phyloP scores from a whole-genome alignment of 2,329 filamentous ascomycete species.

The Penicillium occitanis region DNA sequence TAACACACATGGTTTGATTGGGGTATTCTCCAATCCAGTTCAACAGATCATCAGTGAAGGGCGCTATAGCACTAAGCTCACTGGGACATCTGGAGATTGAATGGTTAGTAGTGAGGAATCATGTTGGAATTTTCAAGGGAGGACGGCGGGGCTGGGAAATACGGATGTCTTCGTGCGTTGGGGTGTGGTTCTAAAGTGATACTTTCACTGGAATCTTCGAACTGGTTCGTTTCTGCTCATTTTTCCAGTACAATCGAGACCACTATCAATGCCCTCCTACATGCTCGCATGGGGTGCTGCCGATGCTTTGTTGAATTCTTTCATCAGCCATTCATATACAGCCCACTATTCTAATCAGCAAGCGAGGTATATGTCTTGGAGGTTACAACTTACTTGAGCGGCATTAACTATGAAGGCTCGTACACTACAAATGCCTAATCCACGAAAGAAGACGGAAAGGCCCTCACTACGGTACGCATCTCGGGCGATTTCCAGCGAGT shows the following conservation, averaged over 20 bases:
- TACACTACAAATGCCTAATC: slow-evolving; percentile 76
- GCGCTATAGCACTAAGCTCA: neutral
- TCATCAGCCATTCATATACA: slow-evolving; percentile 86
- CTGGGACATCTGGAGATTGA: neutral
- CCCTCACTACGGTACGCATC: slow-evolving; percentile 67
- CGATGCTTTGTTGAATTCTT: slow-evolving; percentile 30
- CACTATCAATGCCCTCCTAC: slow-evolving; percentile 10
- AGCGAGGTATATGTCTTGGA: neutral
- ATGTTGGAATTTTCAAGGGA: neutral
- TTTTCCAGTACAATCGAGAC: neutral
- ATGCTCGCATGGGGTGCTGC: slow-evolving; percentile 22
- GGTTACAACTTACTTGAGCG: slow-evolving; percentile 55
- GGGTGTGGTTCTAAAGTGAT: neutral
- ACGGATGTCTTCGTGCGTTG: neutral
- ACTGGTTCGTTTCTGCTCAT: neutral
- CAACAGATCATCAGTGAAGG: too few species aligned
- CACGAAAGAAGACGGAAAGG: slow-evolving; percentile 65
- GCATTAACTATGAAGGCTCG: slow-evolving; percentile 92
- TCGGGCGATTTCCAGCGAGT: slow-evolving; percentile 64
- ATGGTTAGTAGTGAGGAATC: neutral
- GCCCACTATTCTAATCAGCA: slow-evolving; percentile 62
- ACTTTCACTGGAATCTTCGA: neutral
- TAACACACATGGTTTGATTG: neutral
- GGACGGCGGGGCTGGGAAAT: neutral
- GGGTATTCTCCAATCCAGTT: neutral